Conservation (phyloP, 306 rosid genomes). For the Cucumis melo region DNA sequence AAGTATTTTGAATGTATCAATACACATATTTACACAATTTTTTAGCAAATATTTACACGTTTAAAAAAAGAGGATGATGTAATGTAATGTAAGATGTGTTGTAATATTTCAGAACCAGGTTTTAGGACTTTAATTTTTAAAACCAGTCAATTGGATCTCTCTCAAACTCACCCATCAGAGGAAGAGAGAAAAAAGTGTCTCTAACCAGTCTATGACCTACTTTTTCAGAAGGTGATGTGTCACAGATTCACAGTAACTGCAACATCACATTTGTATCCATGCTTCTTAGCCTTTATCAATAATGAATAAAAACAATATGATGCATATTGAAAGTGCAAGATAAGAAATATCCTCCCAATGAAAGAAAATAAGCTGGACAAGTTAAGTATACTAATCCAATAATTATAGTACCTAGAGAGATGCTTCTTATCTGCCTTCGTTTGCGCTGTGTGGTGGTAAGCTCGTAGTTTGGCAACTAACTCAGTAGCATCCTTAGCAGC, state of each 20-base stretch:
- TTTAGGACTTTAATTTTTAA: too few relatives aligned
- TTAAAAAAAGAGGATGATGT: too few relatives aligned
- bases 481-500: constrained; percentile 99
- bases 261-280: too few relatives aligned
- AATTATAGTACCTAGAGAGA: constrained; percentile 53
- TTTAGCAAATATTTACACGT: too few relatives aligned
- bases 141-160: too few relatives aligned
- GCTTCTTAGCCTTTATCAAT: not conserved
- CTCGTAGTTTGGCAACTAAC: constrained; percentile 75
- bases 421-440: constrained; percentile 83
- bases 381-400: not conserved
- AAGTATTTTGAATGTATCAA: too few relatives aligned
- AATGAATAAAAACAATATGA: not conserved
- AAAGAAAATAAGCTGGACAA: not conserved
- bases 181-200: not conserved
- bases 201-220: not conserved
- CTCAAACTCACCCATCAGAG: too few relatives aligned
- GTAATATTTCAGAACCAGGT: too few relatives aligned
- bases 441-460: constrained; percentile 80
- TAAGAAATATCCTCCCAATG: not conserved
- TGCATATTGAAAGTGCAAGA: not conserved
- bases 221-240: not conserved
- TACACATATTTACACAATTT: too few relatives aligned
- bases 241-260: not conserved
- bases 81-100: too few relatives aligned